Evolutionary conservation across 2,329 filamentous ascomycete species (phyloP).

Genomic region (Colletotrichum karsti): DNA sequence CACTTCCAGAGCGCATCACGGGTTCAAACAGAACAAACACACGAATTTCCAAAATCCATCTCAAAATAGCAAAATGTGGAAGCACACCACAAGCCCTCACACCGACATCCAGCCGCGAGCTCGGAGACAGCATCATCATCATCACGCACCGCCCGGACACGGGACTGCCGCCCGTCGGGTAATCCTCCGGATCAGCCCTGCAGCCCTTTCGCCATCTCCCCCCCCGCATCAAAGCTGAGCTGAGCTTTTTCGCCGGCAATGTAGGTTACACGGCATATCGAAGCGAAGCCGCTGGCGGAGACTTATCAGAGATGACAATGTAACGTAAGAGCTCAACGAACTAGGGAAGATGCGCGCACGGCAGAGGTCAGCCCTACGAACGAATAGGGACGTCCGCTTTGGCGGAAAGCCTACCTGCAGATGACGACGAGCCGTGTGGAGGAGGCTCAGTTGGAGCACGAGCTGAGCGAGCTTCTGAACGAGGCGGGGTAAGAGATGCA

Average conservation of each 20-base stretch:
- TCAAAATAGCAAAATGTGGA: slow-evolving; percentile 14
- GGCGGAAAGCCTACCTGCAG: not conserved
- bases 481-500: not conserved
- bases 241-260: too few species aligned
- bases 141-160: not conserved
- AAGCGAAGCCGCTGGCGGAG: not conserved
- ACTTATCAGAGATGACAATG: not conserved
- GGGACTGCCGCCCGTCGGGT: not conserved
- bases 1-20: not conserved
- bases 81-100: not conserved
- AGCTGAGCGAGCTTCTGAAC: slow-evolving; percentile 4
- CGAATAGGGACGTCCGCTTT: not conserved
- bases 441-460: slow-evolving; percentile 5
- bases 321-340: not conserved
- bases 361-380: not conserved
- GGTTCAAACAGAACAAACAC: not conserved
- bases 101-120: not conserved
- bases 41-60: not conserved
- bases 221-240: not conserved
- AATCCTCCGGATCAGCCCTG: slow-evolving; percentile 1
- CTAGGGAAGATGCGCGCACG: not conserved
- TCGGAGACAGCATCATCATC: not conserved
- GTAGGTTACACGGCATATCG: too few species aligned
- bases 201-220: not conserved
- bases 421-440: not conserved